Evolutionary conservation across 2,329 filamentous ascomycete genomes (phyloP).

Genomic region (Cyclaneusma minus): DNA sequence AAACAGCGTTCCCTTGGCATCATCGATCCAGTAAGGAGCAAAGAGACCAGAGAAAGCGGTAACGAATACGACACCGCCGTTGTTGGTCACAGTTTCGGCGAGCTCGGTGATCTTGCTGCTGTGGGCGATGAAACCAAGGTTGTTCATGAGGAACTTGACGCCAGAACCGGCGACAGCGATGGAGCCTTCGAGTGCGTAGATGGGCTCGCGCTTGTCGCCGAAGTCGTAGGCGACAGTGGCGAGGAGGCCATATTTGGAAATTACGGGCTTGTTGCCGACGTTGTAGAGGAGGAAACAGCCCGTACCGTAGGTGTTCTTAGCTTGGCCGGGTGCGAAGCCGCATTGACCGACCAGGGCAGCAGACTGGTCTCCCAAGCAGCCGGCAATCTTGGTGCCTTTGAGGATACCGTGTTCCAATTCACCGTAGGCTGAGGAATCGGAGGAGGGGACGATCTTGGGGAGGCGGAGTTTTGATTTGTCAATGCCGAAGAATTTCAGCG

Average conservation of each 20-base stretch:
- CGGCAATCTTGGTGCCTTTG: conserved; percentile 54
- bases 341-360: conserved; percentile 68
- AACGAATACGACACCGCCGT: conserved; percentile 53
- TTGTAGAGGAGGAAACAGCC: conserved; percentile 79
- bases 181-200: conserved; percentile 64
- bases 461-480: conserved; percentile 54
- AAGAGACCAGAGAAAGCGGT: conserved; percentile 61
- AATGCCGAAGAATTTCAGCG: conserved; percentile 62
- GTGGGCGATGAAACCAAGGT: conserved; percentile 44
- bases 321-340: conserved; percentile 58
- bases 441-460: conserved; percentile 64
- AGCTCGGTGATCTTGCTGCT: conserved; percentile 48
- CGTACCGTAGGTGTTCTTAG: conserved; percentile 79
- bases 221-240: conserved; percentile 69
- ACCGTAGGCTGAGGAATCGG: conserved; percentile 55
- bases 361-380: conserved; percentile 70
- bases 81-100: conserved; percentile 47
- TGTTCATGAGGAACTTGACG: conserved; percentile 57
- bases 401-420: conserved; percentile 42
- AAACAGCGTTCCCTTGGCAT: conserved; percentile 57
- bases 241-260: conserved; percentile 62
- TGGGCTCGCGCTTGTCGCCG: conserved; percentile 43
- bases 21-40: conserved; percentile 64
- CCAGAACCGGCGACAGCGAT: conserved; percentile 65
- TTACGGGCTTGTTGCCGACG: conserved; percentile 62